Percentiles rank a stretch among this genome's conserved stretches.
These are phyloP conservation scores for Scheffersomyces segobiensis DNA, from an alignment of 1,139 yeast species.

Conservation along the genomic window DNA sequence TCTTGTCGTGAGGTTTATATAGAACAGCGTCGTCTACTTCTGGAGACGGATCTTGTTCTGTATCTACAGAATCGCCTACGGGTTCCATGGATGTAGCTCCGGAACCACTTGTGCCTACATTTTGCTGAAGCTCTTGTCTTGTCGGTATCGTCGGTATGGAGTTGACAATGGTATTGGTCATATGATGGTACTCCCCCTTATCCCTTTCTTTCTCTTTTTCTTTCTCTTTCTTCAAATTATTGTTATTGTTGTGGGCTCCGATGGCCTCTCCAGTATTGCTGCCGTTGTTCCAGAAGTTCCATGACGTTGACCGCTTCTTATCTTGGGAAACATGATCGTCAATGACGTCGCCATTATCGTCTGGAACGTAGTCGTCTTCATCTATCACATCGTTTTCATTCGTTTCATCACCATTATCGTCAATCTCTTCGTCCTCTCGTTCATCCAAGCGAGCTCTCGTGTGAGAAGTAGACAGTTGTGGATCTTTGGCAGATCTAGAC, in stretches of 20 bases:
- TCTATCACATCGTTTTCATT: slow-evolving; percentile 18
- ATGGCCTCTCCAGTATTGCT: slow-evolving; percentile 7
- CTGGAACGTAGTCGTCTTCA: slow-evolving; percentile 25
- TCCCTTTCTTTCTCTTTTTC: slow-evolving; percentile 5
- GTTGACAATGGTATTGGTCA: slow-evolving; percentile 36
- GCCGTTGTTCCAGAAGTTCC: slow-evolving; percentile 40
- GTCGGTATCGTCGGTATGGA: slow-evolving; percentile 33
- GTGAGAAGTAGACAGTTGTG: not conserved
- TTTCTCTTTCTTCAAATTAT: slow-evolving; percentile 8
- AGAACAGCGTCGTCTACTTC: slow-evolving; percentile 45
- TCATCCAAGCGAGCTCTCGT: slow-evolving; percentile 9
- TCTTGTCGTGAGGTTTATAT: slow-evolving; percentile 46
- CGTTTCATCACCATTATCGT: slow-evolving; percentile 1
- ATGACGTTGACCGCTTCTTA: slow-evolving; percentile 28
- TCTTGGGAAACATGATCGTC: slow-evolving; percentile 28
- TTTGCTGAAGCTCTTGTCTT: slow-evolving; percentile 14
- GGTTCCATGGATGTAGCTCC: slow-evolving; percentile 2
- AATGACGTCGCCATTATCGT: slow-evolving; percentile 33
- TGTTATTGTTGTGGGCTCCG: slow-evolving; percentile 6
- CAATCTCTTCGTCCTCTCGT: slow-evolving; percentile 3
- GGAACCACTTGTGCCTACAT: not conserved
- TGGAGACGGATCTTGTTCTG: slow-evolving; percentile 4
- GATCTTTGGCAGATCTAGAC: not conserved
- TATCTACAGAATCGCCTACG: slow-evolving; percentile 5
- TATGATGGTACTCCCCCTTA: slow-evolving; percentile 3